These are phyloP conservation scores for Inga leiocalycina DNA, from an alignment of 306 rosid genomes.

Conservation along the genomic window DNA sequence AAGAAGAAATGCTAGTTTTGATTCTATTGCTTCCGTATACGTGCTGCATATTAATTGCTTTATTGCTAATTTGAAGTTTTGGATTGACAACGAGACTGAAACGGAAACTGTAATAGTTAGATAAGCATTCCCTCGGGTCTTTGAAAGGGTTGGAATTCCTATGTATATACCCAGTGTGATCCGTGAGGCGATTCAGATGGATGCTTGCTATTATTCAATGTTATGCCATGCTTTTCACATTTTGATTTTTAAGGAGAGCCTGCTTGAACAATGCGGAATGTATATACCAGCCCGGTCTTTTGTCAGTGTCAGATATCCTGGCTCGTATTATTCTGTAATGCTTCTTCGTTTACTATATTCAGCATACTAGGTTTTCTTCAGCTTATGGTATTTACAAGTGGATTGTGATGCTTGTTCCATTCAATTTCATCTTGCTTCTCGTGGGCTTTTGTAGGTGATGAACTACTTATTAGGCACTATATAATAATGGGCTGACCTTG, in stretches of 20 bases:
- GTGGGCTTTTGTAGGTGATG: slow-evolving; percentile 32
- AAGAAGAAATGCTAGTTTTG: background rate
- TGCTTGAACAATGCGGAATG: background rate
- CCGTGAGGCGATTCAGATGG: background rate
- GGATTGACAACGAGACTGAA: background rate
- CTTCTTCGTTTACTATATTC: slow-evolving; percentile 13
- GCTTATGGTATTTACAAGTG: slow-evolving; percentile 4
- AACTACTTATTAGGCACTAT: slow-evolving; percentile 13
- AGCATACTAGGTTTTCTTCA: background rate
- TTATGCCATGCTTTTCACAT: background rate
- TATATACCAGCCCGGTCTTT: background rate
- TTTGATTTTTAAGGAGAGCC: background rate
- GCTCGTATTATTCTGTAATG: background rate
- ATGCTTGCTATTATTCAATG: slow-evolving; percentile 2
- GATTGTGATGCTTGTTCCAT: slow-evolving; percentile 13
- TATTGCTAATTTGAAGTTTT: background rate
- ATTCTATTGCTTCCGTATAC: background rate
- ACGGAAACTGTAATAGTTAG: background rate
- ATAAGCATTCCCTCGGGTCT: background rate
- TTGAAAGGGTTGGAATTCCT: background rate
- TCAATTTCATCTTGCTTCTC: slow-evolving; percentile 26
- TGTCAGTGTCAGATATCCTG: background rate
- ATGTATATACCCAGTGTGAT: background rate
- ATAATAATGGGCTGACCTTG: slow-evolving; percentile 56
- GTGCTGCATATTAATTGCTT: background rate